Conservation (phyloP, 2,329 filamentous ascomycete species). For the Apiospora hydei region DNA sequence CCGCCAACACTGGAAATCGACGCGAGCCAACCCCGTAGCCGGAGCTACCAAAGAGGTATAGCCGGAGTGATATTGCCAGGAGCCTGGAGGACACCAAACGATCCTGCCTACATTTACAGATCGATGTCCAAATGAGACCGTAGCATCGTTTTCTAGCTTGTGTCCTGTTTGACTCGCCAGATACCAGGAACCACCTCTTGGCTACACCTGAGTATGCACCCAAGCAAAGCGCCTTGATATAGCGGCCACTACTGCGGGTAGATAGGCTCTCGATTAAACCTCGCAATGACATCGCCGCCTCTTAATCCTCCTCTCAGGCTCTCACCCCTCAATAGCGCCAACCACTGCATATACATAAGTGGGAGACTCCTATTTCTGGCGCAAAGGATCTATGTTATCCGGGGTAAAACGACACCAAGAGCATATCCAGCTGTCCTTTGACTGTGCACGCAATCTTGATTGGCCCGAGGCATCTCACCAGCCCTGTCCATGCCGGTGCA, state of each 20-base stretch:
- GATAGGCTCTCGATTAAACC: not conserved
- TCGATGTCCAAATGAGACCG: slow-evolving; percentile 5
- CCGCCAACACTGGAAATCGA: slow-evolving; percentile 6
- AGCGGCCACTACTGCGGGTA: not conserved
- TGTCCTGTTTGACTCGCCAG: slow-evolving; percentile 16
- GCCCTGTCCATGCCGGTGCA: slow-evolving; percentile 8
- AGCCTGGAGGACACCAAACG: too few relatives aligned
- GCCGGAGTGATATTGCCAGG: not conserved
- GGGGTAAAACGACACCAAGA: not conserved
- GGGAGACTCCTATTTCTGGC: not conserved
- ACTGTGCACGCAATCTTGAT: not conserved
- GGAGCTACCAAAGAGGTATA: slow-evolving; percentile 3
- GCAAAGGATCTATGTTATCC: not conserved
- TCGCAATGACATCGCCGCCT: not conserved
- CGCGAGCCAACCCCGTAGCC: not conserved
- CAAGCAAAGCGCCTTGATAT: not conserved
- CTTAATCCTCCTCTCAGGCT: not conserved
- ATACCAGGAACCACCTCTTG: slow-evolving; percentile 6
- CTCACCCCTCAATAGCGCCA: not conserved
- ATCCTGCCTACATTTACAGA: not conserved
- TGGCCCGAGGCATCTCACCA: not conserved
- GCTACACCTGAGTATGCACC: not conserved
- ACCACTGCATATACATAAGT: not conserved
- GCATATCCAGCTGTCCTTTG: not conserved
- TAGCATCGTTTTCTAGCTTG: not conserved